A percentile compares a stretch with the other conserved stretches of the same genome.
These are phyloP conservation scores for Funneliformis mosseae DNA, from an alignment of 192 early-diverging fungal genomes.

Conservation along the genomic window DNA sequence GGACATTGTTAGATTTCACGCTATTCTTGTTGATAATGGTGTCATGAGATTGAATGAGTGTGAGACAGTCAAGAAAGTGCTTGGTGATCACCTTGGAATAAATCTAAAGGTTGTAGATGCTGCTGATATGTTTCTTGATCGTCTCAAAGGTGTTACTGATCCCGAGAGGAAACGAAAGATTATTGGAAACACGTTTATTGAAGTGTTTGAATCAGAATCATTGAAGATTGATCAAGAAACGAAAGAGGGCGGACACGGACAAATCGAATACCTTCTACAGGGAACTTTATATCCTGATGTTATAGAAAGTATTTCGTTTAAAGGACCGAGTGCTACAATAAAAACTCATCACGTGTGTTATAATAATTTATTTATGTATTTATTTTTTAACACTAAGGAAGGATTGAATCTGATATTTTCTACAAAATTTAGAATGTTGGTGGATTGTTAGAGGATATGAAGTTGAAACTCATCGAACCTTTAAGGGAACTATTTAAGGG, in stretches of 20 bases:
- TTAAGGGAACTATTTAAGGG: constrained; percentile 96
- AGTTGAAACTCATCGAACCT: constrained; percentile 97
- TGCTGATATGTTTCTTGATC: constrained; percentile 78
- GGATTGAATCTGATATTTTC: neutral
- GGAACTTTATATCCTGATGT: constrained; percentile 99
- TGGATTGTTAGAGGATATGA: constrained; percentile 95
- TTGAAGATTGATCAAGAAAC: constrained; percentile 79
- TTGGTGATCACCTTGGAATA: constrained; percentile 90
- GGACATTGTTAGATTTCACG: constrained; percentile 73
- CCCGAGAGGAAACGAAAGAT: constrained; percentile 99
- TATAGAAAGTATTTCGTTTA: constrained; percentile 98
- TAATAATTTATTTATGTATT: neutral
- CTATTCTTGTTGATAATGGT: constrained; percentile 96
- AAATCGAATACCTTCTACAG: constrained; percentile 94
- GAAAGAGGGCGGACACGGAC: constrained; percentile 69
- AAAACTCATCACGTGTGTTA: constrained; percentile 93
- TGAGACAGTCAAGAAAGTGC: constrained; percentile 75
- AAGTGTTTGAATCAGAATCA: constrained; percentile 96
- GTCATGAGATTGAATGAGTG: constrained; percentile 99
- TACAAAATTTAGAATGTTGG: constrained; percentile 79
- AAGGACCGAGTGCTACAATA: constrained; percentile 98
- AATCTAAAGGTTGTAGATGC: constrained; percentile 94
- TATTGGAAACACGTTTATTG: constrained; percentile 98
- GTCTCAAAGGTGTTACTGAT: constrained; percentile 90
- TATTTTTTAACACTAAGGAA: too few species aligned